Base-by-base conservation (phyloP, 2,329 filamentous ascomycete species). In the Decorospora gaudefroyi region DNA sequence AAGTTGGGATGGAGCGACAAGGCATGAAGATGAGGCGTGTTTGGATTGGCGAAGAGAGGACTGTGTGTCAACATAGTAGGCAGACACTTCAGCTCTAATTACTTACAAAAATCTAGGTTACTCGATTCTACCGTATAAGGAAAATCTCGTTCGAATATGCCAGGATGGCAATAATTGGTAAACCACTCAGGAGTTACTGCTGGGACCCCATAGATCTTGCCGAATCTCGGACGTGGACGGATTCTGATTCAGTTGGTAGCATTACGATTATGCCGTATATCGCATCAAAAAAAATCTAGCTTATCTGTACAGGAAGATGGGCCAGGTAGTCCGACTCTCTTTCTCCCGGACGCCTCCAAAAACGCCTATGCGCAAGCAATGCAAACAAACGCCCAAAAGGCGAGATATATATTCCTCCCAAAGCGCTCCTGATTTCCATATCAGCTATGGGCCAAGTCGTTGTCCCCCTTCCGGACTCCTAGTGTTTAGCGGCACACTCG, bases 391-490 rank as follows among this genome's bases (percentile, higher is more conserved):
- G 16, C 30, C 30, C 13, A 28, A 17, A 15, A 29, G 17, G 13
- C 12, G 17, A 35, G 15, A 15, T n/a, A n/a, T n/a, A n/a, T n/a
- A n/a, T n/a, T n/a, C n/a, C n/a, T n/a, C n/a, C n/a, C n/a, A n/a
- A n/a, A n/a, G n/a, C n/a, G n/a, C n/a, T 22, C 9, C 6, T 2
- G 15, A 11, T 27, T 18, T 17, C 17, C 12, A 25, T 17, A 15
- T 6, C 15, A 37, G 11, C 28, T 37, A 67, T 8, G 63, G 62
- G 5, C 64, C 65, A 12, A 67, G 50, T 42, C 64, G 53, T 28
- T 61, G 58, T n/a, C 61, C 64, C 2, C 50, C 38, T n/a, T 67
- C 64, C 2, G 66, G 63, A 51, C 59, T 66, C 33, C 64, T 52
- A 2, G 35, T 55, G 2, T 47, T 51, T 32, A 64, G 37, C 3